A percentile compares a stretch with the other conserved stretches of the same genome.
These are phyloP conservation scores for Fusarium pilosicola DNA, from an alignment of 2,329 filamentous ascomycete genomes.

Conservation along the genomic window DNA sequence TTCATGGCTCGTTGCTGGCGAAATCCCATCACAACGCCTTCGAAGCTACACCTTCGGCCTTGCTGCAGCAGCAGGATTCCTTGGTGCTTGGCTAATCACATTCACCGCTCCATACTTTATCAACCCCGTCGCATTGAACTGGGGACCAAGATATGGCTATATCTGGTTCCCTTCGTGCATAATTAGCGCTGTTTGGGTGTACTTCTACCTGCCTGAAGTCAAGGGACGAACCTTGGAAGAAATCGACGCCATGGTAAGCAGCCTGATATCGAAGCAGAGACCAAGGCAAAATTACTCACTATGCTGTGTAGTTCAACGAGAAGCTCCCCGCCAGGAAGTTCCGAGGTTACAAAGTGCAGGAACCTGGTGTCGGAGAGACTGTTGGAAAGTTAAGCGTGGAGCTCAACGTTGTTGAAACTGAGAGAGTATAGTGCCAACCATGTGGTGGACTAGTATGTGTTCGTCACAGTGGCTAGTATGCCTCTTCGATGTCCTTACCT, in stretches of 20 bases:
- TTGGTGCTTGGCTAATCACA: constrained; percentile 38
- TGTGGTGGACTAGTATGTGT: rapidly evolving
- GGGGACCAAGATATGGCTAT: constrained; percentile 39
- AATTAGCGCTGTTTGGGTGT: constrained; percentile 33
- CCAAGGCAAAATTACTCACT: background rate
- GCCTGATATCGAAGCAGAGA: rapidly evolving
- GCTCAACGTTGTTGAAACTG: constrained; percentile 17
- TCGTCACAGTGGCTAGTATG: background rate
- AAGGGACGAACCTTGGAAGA: constrained; percentile 38
- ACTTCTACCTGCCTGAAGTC: constrained; percentile 33
- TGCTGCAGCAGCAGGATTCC: constrained; percentile 30
- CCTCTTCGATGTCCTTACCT: background rate
- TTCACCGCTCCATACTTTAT: constrained; percentile 41
- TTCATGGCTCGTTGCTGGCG: constrained; percentile 38
- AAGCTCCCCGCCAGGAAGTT: constrained; percentile 32
- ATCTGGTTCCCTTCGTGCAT: constrained; percentile 41
- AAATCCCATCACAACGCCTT: constrained; percentile 39
- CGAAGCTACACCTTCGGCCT: constrained; percentile 39
- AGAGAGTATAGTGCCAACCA: background rate
- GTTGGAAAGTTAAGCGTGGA: constrained; percentile 23
- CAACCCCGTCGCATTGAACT: constrained; percentile 36
- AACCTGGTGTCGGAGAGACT: background rate
- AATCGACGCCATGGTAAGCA: constrained; percentile 35
- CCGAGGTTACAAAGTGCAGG: constrained; percentile 5
- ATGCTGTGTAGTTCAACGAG: constrained; percentile 15